Base-by-base conservation (phyloP, 148 eudicot species). In the Linanthus parryae region DNA sequence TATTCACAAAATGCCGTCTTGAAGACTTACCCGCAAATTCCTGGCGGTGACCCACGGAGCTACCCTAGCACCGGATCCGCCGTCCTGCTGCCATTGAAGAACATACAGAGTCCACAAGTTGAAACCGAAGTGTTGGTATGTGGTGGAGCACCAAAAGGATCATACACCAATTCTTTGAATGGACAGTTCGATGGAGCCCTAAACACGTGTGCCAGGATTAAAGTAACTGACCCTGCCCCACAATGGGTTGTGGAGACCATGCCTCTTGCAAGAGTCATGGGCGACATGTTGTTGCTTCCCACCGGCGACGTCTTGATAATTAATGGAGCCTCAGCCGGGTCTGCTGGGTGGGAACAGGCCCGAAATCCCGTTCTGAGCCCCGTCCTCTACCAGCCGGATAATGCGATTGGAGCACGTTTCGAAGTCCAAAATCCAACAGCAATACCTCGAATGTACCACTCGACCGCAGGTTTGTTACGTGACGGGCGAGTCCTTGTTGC, bases 61-160 rank as follows among this genome's bases (percentile, higher is more conserved):
- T 89, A 89, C 36, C 97, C 95, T 15, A 74, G 88, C 21, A 73
- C 88, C 0, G 95, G 91, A 0, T 89, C 95, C 0, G 81, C 88
- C 0, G 88, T 74, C 4, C 56, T 89, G 24, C 75, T 89, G 3
- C 95, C 97, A 0, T 7, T 89, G 26, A 71, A 66, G 58, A 62
- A 57, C 13, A 15, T 56, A n/a, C 38, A 28, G 8, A 45, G 50
- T 7, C 11, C 26, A 0, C 33, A 1, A 1, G 4, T 25, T 7
- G 51, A 33, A 29, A 70, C 70, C 11, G 75, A 77, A 15, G 79
- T 77, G 15, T 16, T 77, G 62, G 75, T 77, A 7, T 77, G 82
- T 17, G 82, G 82, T 6, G 82, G 82, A 27, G 70, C 75, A 33
- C 78, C 75, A 3, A 62, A 46, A 48, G 78, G 78, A 14, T 2